Percentiles rank a stretch among this genome's conserved stretches.
Evolutionary conservation across 306 rosid species (phyloP).

Genomic region (Oemleria cerasiformis): DNA sequence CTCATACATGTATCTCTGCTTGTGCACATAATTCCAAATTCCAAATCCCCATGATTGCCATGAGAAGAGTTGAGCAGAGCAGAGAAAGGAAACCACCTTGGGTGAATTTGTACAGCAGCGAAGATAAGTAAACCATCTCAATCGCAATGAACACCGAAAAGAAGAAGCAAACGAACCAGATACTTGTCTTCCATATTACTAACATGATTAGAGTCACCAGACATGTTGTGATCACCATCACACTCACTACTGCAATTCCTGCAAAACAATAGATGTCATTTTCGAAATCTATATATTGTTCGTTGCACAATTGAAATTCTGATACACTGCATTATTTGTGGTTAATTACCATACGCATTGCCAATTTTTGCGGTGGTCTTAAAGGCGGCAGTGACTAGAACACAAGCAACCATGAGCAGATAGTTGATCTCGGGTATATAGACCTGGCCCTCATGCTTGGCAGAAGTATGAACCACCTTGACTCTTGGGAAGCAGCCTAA

Average conservation of each 20-base stretch:
- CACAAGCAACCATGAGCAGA: slow-evolving; percentile 65
- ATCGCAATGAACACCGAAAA: slow-evolving; percentile 26
- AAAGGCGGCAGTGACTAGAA: slow-evolving; percentile 54
- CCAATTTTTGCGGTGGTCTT: slow-evolving; percentile 64
- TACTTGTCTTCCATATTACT: slow-evolving; percentile 63
- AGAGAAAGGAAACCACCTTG: slow-evolving; percentile 69
- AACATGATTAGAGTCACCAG: slow-evolving; percentile 62
- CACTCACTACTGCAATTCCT: slow-evolving; percentile 63
- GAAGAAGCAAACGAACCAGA: slow-evolving; percentile 51
- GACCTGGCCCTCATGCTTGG: slow-evolving; percentile 64
- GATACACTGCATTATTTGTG: too few relatives aligned
- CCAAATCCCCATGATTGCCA: slow-evolving; percentile 56
- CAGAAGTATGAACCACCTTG: slow-evolving; percentile 67
- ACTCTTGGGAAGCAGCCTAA: slow-evolving; percentile 79
- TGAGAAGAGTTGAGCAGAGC: slow-evolving; percentile 34
- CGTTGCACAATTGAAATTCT: too few relatives aligned
- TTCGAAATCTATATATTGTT: too few relatives aligned
- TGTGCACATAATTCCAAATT: slow-evolving; percentile 76
- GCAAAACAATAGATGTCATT: background rate
- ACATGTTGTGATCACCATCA: slow-evolving; percentile 57
- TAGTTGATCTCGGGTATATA: slow-evolving; percentile 74
- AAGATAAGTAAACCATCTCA: slow-evolving; percentile 41
- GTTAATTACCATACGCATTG: slow-evolving; percentile 54
- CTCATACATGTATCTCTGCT: slow-evolving; percentile 56
- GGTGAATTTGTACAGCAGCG: slow-evolving; percentile 56